Evolutionary conservation across 106 monocot species (phyloP), one percentile per base, ranked within the genome.

Genomic region (Apostasia ramifera): DNA sequence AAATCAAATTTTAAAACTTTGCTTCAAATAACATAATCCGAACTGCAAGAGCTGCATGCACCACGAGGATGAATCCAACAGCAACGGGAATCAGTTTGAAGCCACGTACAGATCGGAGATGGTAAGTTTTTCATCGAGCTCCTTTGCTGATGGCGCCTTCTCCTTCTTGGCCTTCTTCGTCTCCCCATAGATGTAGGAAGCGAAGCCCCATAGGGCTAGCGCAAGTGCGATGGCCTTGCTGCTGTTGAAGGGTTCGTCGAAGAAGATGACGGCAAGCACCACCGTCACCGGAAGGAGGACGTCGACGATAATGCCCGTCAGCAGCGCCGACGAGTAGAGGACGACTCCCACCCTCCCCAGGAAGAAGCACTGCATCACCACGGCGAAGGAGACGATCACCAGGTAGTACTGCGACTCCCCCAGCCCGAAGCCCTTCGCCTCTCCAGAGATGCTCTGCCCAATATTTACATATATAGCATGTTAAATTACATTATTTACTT

Each of bases 321-420:
- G 50, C 39, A 66, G 66, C 15, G 66, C 51, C 50, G 47, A 51
- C 48, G 51, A 47, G 49, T 38, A 66, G 66, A 66, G 39, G 14
- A 66, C 51, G 39, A 66, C 66, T 3, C 66, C 66, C 1, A 86
- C 73, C 0, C 76, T 71, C 1, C 94, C 94, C 11, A 94, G 52
- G 57, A 72, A 81, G 76, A 81, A 85, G 69, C 71, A 79, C 37
- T 94, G 87, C 74, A 71, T 84, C 40, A 81, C 53, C 13, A 83
- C 58, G 1, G 79, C 81, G 10, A 71, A 67, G 10, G 53, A 74
- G 2, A 81, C 44, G 2, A 87, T 63, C 57, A 94, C 78, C 64
- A 77, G 26, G 74, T 85, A 87, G 83, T 87, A 94, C 39, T 78
- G 78, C 1, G 45, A 7, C 65, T 81, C 80, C 0, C 94, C 90